Evolutionary conservation across 2,329 filamentous ascomycete species (phyloP).

Genomic region (Stenocarpella maydis): DNA sequence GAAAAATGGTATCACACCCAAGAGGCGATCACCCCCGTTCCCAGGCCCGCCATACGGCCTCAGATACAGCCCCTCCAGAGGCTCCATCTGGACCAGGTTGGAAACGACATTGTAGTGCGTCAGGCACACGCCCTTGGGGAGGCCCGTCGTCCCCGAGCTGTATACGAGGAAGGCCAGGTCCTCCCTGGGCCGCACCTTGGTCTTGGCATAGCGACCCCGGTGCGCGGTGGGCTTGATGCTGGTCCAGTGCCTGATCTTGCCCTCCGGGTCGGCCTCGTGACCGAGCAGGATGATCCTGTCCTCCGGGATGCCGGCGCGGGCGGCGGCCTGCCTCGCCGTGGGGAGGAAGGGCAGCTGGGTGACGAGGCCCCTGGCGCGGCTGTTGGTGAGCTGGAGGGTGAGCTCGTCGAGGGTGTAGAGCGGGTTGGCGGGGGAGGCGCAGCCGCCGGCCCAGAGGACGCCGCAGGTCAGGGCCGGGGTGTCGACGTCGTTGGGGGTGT

Average conservation of each 20-base stretch:
- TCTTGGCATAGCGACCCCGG: slow-evolving; percentile 61
- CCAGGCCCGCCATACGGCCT: slow-evolving; percentile 65
- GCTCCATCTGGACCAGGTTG: slow-evolving; percentile 68
- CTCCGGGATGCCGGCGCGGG: slow-evolving; percentile 72
- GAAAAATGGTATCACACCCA: slow-evolving; percentile 88
- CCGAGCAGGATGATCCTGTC: slow-evolving; percentile 81
- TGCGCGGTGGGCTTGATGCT: slow-evolving; percentile 71
- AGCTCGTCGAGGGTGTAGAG: slow-evolving; percentile 86
- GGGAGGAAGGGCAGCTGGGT: slow-evolving; percentile 76
- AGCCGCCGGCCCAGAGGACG: slow-evolving; percentile 81
- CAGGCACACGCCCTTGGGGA: slow-evolving; percentile 91
- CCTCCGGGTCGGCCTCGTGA: slow-evolving; percentile 66
- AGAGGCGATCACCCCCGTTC: slow-evolving; percentile 73
- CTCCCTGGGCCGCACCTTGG: slow-evolving; percentile 70
- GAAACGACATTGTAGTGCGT: slow-evolving; percentile 84
- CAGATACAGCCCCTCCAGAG: slow-evolving; percentile 64
- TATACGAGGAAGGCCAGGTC: slow-evolving; percentile 89
- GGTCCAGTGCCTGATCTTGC: slow-evolving; percentile 74
- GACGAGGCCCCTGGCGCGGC: slow-evolving; percentile 75
- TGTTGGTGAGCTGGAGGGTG: slow-evolving; percentile 83
- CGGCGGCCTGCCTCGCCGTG: slow-evolving; percentile 72
- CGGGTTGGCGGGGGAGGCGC: slow-evolving; percentile 87
- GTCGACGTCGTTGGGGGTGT: slow-evolving; percentile 87
- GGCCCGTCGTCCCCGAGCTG: slow-evolving; percentile 87
- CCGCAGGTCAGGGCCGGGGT: slow-evolving; percentile 81